phyloP scores from a whole-genome alignment of 345 rosid species.

The Syzygium aromaticum region DNA sequence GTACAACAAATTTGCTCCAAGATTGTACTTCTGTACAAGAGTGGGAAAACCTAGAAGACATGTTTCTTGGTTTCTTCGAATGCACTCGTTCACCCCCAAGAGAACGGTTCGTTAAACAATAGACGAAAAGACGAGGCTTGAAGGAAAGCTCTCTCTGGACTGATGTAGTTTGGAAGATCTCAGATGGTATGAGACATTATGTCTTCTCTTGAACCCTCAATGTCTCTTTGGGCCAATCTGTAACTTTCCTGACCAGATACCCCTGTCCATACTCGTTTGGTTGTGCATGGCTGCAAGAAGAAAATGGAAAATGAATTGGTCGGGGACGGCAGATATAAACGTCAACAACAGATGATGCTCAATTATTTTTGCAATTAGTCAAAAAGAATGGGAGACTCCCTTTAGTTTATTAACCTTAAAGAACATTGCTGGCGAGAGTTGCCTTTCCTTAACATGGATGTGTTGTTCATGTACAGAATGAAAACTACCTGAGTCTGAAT shows the following conservation, averaged over 20 bases:
- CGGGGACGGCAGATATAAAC: too few relatives aligned
- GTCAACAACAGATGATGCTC: not conserved
- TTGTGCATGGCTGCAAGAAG: not conserved
- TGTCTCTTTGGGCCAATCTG: not conserved
- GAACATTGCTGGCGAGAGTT: not conserved
- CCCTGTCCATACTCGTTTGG: not conserved
- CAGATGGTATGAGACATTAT: not conserved
- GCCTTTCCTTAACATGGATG: not conserved
- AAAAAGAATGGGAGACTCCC: not conserved
- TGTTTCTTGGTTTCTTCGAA: not conserved
- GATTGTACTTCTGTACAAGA: not conserved
- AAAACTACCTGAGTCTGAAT: not conserved
- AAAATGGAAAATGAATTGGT: not conserved
- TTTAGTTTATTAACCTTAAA: not conserved
- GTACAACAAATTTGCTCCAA: not conserved
- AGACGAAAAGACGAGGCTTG: not conserved
- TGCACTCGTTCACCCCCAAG: not conserved
- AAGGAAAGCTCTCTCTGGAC: not conserved
- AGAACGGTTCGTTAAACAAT: not conserved
- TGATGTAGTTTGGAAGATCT: not conserved
- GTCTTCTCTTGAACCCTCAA: not conserved
- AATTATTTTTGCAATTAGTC: not conserved
- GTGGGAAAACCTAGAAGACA: not conserved
- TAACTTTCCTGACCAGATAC: not conserved
- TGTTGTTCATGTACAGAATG: not conserved